phyloP scores from a whole-genome alignment of 2,329 filamentous ascomycete species.

The Aspergillus thermomutatus region DNA sequence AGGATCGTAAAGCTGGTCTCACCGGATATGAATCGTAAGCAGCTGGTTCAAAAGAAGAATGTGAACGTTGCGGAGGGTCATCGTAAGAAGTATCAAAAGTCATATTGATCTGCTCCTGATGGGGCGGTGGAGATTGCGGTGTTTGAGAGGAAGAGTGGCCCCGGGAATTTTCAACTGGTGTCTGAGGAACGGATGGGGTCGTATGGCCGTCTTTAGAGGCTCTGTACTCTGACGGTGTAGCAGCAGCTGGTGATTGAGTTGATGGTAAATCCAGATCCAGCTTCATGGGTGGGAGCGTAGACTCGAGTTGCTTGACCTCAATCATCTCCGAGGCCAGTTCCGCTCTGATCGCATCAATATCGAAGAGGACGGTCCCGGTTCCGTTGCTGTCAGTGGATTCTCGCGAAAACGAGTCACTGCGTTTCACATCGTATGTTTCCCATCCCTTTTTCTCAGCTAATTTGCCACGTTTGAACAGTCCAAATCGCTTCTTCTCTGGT shows the following conservation, averaged over 20 bases:
- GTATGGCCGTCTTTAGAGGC: constrained; percentile 43
- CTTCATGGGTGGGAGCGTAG: constrained; percentile 86
- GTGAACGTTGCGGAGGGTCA: constrained; percentile 29
- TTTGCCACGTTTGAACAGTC: constrained; percentile 77
- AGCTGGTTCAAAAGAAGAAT: constrained; percentile 15
- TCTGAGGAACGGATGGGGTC: constrained; percentile 23
- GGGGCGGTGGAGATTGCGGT: constrained; percentile 8
- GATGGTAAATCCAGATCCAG: constrained; percentile 53
- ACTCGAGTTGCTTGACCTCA: constrained; percentile 76
- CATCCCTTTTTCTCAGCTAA: constrained; percentile 76
- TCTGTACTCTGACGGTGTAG: constrained; percentile 29
- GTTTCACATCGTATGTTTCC: constrained; percentile 82
- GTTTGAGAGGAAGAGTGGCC: constrained; percentile 10
- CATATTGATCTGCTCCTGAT: constrained; percentile 55
- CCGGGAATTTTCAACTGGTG: constrained; percentile 16
- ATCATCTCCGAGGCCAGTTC: constrained; percentile 72
- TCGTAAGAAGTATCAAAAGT: constrained; percentile 66
- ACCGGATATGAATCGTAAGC: constrained; percentile 10
- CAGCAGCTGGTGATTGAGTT: constrained; percentile 13
- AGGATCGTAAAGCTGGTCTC: constrained; percentile 29
- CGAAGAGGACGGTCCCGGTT: constrained; percentile 69
- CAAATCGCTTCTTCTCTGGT: constrained; percentile 67
- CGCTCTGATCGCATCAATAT: constrained; percentile 88
- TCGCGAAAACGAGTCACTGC: constrained; percentile 27
- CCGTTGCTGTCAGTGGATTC: constrained; percentile 24